Conservation (phyloP, 1,284 basidiomycete genomes). For the Baeospora myosura region DNA sequence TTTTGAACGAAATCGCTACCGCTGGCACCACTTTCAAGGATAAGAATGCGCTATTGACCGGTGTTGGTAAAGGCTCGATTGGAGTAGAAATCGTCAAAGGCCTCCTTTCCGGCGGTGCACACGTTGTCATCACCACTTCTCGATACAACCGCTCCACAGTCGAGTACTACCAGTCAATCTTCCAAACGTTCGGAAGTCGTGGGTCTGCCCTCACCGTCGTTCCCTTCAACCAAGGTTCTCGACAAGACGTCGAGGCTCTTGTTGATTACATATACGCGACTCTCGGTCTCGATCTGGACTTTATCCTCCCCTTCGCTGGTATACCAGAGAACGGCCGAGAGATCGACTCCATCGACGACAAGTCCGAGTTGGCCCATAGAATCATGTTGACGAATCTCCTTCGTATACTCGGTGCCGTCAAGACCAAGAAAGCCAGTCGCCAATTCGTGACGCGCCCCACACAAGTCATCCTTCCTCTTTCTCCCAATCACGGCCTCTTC, state of each 20-base stretch:
- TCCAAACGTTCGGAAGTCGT: slow-evolving; percentile 90
- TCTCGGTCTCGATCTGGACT: slow-evolving; percentile 93
- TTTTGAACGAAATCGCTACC: slow-evolving; percentile 95
- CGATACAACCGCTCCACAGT: slow-evolving; percentile 91
- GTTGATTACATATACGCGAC: slow-evolving; percentile 98
- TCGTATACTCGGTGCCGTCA: slow-evolving; percentile 92
- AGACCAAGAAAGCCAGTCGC: slow-evolving; percentile 94
- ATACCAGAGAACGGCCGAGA: slow-evolving; percentile 98
- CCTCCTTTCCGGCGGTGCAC: slow-evolving; percentile 90
- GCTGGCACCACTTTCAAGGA: slow-evolving; percentile 97
- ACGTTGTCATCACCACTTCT: slow-evolving; percentile 95
- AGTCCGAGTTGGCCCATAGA: slow-evolving; percentile 95
- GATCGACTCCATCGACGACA: slow-evolving; percentile 95
- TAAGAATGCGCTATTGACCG: slow-evolving; percentile 96
- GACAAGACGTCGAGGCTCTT: slow-evolving; percentile 94
- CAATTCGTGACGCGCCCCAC: slow-evolving; percentile 97
- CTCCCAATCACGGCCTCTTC: slow-evolving; percentile 96
- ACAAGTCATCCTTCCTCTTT: slow-evolving; percentile 94
- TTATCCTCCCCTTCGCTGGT: slow-evolving; percentile 96
- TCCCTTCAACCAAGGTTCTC: slow-evolving; percentile 97
- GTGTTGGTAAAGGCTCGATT: slow-evolving; percentile 96
- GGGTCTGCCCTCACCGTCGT: slow-evolving; percentile 95
- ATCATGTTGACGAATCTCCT: slow-evolving; percentile 95
- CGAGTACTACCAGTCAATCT: slow-evolving; percentile 98
- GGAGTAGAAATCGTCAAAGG: slow-evolving; percentile 97